Evolutionary conservation across 805 yeast species (phyloP).

Genomic region (Sugiyamaella mastotermitis): DNA sequence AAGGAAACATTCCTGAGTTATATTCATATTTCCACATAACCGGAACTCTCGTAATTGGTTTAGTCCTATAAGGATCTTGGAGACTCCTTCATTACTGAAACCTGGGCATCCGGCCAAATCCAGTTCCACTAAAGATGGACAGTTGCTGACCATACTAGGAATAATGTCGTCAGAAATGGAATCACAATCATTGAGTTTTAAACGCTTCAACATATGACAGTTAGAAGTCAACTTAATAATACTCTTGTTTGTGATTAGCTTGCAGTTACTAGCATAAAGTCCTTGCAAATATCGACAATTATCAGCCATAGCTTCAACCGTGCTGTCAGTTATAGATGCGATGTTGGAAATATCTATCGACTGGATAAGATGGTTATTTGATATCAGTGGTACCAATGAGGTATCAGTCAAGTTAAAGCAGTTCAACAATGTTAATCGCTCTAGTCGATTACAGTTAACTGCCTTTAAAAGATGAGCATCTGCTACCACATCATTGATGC

Average conservation of each 20-base stretch:
- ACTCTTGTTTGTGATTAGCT: slow-evolving; percentile 59
- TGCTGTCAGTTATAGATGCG: slow-evolving; percentile 58
- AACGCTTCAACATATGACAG: slow-evolving; percentile 74
- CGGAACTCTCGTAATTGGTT: slow-evolving; percentile 80
- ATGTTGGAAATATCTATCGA: slow-evolving; percentile 86
- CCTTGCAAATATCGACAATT: slow-evolving; percentile 81
- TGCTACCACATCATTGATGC: slow-evolving; percentile 60
- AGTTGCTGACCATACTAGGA: slow-evolving; percentile 54
- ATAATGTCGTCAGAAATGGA: slow-evolving; percentile 62
- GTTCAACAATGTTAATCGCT: slow-evolving; percentile 78
- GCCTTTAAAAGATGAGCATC: slow-evolving; percentile 58
- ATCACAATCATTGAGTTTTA: slow-evolving; percentile 69
- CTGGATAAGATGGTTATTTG: slow-evolving; percentile 64
- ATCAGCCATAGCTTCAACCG: slow-evolving; percentile 59
- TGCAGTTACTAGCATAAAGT: slow-evolving; percentile 81
- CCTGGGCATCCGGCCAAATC: slow-evolving; percentile 80
- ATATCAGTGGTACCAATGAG: slow-evolving; percentile 57
- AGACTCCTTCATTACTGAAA: slow-evolving; percentile 59
- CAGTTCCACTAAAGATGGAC: slow-evolving; percentile 80
- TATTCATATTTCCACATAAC: slow-evolving; percentile 62
- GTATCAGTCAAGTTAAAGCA: slow-evolving; percentile 58
- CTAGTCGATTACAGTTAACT: slow-evolving; percentile 64
- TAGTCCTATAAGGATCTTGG: slow-evolving; percentile 50
- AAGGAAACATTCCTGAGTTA: slow-evolving; percentile 62
- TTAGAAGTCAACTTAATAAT: slow-evolving; percentile 49